Conservation (phyloP, 768 basidiomycete genomes). For the Tephrocybe sp. region DNA sequence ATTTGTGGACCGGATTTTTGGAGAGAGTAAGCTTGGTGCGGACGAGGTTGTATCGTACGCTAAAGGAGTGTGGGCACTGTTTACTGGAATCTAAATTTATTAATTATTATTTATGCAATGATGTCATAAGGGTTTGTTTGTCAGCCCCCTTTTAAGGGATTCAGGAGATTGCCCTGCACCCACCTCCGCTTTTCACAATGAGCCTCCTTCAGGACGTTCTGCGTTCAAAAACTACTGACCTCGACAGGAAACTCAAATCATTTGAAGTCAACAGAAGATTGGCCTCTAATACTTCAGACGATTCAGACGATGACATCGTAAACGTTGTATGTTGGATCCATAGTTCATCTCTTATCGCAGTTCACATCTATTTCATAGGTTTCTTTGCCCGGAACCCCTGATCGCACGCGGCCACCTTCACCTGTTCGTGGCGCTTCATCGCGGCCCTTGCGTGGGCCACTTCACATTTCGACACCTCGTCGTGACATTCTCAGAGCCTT, state of each 20-base stretch:
- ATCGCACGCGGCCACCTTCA: slow-evolving; percentile 60
- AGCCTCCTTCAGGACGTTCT: slow-evolving; percentile 74
- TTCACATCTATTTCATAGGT: slow-evolving; percentile 37
- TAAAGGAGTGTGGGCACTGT: slow-evolving; percentile 81
- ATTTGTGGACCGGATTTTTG: slow-evolving; percentile 91
- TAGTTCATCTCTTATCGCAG: slow-evolving; percentile 6
- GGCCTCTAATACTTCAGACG: slow-evolving; percentile 30
- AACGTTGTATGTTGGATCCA: slow-evolving; percentile 53
- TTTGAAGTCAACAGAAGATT: slow-evolving; percentile 21
- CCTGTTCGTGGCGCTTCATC: slow-evolving; percentile 46
- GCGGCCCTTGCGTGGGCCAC: slow-evolving; percentile 46
- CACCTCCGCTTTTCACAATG: slow-evolving; percentile 28
- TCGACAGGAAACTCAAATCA: slow-evolving; percentile 32
- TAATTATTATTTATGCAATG: slow-evolving; percentile 12
- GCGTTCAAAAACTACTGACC: slow-evolving; percentile 40
- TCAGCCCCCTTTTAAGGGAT: slow-evolving; percentile 20
- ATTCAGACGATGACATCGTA: slow-evolving; percentile 69
- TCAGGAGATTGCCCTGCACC: background rate
- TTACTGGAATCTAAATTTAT: slow-evolving; percentile 56
- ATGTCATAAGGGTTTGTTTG: slow-evolving; percentile 29
- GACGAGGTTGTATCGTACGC: slow-evolving; percentile 86
- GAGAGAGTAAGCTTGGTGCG: slow-evolving; percentile 89
- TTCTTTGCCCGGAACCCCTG: slow-evolving; percentile 66
- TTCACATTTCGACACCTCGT: slow-evolving; percentile 34
- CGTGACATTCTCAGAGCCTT: slow-evolving; percentile 67